Evolutionary conservation across 805 yeast species (phyloP).

Genomic region (Lipomyces oligophaga): DNA sequence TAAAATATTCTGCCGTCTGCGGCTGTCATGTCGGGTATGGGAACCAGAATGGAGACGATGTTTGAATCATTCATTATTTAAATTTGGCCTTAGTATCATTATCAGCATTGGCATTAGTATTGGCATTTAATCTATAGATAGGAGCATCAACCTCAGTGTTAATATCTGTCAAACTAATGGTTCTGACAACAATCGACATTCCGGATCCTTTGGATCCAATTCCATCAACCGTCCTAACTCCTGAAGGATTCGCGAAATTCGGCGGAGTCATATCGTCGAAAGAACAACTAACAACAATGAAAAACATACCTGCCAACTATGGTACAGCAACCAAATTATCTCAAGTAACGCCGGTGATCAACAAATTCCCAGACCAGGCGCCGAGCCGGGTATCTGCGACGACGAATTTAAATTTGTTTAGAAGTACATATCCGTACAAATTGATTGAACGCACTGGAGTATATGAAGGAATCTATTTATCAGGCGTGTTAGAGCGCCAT

Average conservation of each 20-base stretch:
- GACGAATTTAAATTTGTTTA: constrained; percentile 77
- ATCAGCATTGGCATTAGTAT: too few relatives aligned
- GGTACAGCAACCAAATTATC: constrained; percentile 86
- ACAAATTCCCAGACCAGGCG: constrained; percentile 46
- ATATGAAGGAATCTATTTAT: constrained; percentile 39
- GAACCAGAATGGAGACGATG: not conserved
- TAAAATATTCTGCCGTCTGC: too few relatives aligned
- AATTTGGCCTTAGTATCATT: not conserved
- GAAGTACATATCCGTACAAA: constrained; percentile 74
- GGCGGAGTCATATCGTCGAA: constrained; percentile 78
- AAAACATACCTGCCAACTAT: constrained; percentile 65
- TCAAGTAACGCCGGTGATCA: constrained; percentile 64
- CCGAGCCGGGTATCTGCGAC: constrained; percentile 49
- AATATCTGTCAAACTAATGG: too few relatives aligned
- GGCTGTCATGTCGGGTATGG: not conserved
- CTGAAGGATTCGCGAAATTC: constrained; percentile 58
- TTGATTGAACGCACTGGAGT: constrained; percentile 39
- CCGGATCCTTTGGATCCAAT: constrained; percentile 27
- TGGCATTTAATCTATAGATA: too few relatives aligned
- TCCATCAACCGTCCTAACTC: constrained; percentile 59
- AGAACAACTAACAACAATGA: constrained; percentile 55
- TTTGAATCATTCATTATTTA: not conserved
- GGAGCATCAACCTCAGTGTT: too few relatives aligned
- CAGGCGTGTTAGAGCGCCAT: constrained; percentile 82
- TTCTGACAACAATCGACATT: constrained; percentile 24